Conservation (phyloP, 306 rosid species). For the Cicer pinnatifidum region DNA sequence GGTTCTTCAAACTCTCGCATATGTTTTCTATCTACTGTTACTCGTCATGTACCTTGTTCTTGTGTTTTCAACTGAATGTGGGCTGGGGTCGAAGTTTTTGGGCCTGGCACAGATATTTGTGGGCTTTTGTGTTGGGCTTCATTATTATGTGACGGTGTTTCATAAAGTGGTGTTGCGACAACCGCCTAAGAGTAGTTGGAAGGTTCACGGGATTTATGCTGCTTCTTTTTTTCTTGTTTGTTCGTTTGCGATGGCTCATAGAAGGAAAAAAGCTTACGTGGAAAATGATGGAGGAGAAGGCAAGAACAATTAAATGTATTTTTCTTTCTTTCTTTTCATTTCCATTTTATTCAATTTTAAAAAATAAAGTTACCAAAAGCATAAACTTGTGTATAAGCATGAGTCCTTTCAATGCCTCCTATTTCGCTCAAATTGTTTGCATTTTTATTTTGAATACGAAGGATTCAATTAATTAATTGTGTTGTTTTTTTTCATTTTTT, state of each 20-base stretch:
- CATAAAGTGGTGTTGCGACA: constrained; percentile 72
- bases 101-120: constrained; percentile 73
- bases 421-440: neutral
- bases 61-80: constrained; percentile 72
- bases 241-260: constrained; percentile 58
- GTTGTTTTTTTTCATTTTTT: too few species aligned
- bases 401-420: constrained; percentile 26
- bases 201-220: constrained; percentile 80
- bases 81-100: constrained; percentile 64
- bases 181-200: constrained; percentile 87
- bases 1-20: constrained; percentile 78
- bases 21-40: constrained; percentile 65
- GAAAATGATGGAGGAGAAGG: constrained; percentile 79
- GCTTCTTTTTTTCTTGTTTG: constrained; percentile 67
- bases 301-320: constrained; percentile 55
- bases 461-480: too few species aligned
- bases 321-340: neutral
- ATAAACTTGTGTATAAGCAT: constrained; percentile 7
- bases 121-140: constrained; percentile 75
- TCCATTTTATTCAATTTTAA: constrained; percentile 21
- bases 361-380: neutral
- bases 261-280: constrained; percentile 78
- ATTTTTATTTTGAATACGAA: neutral
- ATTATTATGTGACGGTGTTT: constrained; percentile 88
- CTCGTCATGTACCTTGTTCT: constrained; percentile 76